Conservation (phyloP, 2,329 filamentous ascomycete genomes). For the Aspergillus pseudoviridinutans region DNA sequence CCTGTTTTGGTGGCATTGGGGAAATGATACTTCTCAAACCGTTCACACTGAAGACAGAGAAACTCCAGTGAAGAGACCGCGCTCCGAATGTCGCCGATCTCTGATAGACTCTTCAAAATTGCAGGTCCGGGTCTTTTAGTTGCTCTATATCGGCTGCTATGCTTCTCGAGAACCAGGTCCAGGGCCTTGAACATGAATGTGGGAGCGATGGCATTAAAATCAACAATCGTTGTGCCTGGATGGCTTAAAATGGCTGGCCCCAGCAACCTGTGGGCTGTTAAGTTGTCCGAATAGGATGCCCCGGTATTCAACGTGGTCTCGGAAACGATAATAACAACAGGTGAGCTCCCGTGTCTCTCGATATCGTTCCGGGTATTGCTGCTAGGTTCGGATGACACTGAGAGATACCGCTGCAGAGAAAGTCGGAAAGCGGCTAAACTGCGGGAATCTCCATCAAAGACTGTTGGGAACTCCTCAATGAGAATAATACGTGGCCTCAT, state of each 20-base stretch:
- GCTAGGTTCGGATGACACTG: constrained; percentile 50
- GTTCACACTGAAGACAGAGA: constrained; percentile 76
- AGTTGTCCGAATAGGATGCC: constrained; percentile 80
- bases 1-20: constrained; percentile 62
- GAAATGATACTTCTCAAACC: constrained; percentile 64
- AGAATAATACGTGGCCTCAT: constrained; percentile 58
- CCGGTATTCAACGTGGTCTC: constrained; percentile 84
- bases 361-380: constrained; percentile 16
- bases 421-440: constrained; percentile 68
- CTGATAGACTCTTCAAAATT: constrained; percentile 74
- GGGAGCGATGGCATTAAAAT: constrained; percentile 89
- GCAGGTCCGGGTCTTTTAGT: constrained; percentile 71
- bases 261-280: constrained; percentile 85
- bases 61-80: constrained; percentile 93
- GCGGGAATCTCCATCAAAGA: constrained; percentile 62
- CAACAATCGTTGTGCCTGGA: constrained; percentile 72
- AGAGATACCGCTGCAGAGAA: constrained; percentile 70
- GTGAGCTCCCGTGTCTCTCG: constrained; percentile 51
- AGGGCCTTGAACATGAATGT: constrained; percentile 82
- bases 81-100: constrained; percentile 86
- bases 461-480: constrained; percentile 78
- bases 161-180: constrained; percentile 76
- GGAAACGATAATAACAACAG: constrained; percentile 85
- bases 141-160: constrained; percentile 73
- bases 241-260: constrained; percentile 83